phyloP scores from a whole-genome alignment of 164 flowering plant species.

The Vitis vinifera region DNA sequence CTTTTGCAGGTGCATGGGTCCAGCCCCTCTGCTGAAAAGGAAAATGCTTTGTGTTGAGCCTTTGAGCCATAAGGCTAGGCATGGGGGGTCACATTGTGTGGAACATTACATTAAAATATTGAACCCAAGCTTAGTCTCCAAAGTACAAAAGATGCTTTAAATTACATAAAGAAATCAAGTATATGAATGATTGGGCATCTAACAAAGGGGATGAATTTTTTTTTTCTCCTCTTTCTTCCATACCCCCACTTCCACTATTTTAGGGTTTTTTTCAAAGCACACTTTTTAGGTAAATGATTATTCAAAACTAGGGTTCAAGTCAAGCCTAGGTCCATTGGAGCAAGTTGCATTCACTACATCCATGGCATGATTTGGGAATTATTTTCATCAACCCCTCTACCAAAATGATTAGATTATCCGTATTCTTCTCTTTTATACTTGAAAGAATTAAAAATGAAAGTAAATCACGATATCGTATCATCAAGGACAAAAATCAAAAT shows the following conservation, averaged over 20 bases:
- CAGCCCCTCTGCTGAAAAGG: background rate
- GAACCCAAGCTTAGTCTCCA: background rate
- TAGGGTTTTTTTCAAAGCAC: slow-evolving; percentile 3
- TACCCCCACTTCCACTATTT: slow-evolving; percentile 23
- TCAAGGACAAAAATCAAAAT: too few relatives aligned
- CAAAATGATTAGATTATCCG: too few relatives aligned
- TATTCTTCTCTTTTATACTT: too few relatives aligned
- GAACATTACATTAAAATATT: background rate
- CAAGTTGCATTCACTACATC: too few relatives aligned
- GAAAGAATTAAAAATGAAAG: too few relatives aligned
- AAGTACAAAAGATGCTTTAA: slow-evolving; percentile 20
- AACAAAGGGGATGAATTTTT: slow-evolving; percentile 2
- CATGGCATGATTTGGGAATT: too few relatives aligned
- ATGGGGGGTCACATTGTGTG: background rate
- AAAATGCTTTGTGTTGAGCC: background rate
- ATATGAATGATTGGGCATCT: slow-evolving; percentile 26
- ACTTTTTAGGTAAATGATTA: too few relatives aligned
- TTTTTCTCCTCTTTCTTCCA: background rate
- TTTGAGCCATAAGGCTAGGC: background rate
- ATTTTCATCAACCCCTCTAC: too few relatives aligned
- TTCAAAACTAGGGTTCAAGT: too few relatives aligned
- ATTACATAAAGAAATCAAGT: background rate
- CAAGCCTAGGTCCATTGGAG: too few relatives aligned
- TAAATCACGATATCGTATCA: too few relatives aligned
- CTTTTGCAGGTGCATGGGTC: background rate